Evolutionary conservation across 2,329 filamentous ascomycete species (phyloP).

Genomic region (Biscogniauxia mediterranea): DNA sequence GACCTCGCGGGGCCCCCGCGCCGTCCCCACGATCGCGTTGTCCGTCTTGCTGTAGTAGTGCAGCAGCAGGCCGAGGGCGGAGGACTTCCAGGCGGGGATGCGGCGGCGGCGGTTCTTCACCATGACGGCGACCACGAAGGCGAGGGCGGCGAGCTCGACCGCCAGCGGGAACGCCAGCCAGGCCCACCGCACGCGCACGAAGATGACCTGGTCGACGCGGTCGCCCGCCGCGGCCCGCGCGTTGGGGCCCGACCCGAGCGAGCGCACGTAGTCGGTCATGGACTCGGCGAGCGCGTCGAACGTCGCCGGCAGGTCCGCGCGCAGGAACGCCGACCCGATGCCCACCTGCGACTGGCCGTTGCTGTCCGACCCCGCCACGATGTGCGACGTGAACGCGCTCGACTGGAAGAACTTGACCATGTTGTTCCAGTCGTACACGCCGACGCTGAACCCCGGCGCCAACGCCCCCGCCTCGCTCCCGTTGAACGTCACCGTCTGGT

Average conservation of each 20-base stretch:
- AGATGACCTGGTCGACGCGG: conserved; percentile 11
- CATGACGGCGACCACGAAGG: conserved; percentile 13
- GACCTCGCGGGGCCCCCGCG: conserved; percentile 1
- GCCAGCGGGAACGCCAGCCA: conserved; percentile 11
- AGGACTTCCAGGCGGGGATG: conserved; percentile 14
- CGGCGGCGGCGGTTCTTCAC: conserved; percentile 5
- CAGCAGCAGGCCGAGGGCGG: conserved; percentile 7
- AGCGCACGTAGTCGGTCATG: conserved; percentile 15
- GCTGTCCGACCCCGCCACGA: conserved; percentile 6
- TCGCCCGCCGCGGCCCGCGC: not conserved
- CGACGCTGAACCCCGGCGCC: conserved; percentile 5
- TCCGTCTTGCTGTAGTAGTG: not conserved
- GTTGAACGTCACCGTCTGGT: conserved; percentile 5
- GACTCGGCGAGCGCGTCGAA: conserved; percentile 7
- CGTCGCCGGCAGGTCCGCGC: conserved; percentile 1
- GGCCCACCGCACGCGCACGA: conserved; percentile 9
- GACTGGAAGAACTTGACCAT: conserved; percentile 11
- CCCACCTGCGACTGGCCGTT: conserved; percentile 4
- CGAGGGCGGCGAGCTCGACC: conserved; percentile 7
- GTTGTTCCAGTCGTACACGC: conserved; percentile 7
- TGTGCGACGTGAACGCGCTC: conserved; percentile 5
- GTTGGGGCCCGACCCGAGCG: conserved; percentile 9
- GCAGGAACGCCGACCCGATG: conserved; percentile 10
- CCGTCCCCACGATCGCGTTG: not conserved
- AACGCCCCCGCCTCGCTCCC: conserved; percentile 6